These are phyloP conservation scores for Hypsizygus marmoreus DNA, from an alignment of 768 basidiomycete genomes.

Conservation along the genomic window DNA sequence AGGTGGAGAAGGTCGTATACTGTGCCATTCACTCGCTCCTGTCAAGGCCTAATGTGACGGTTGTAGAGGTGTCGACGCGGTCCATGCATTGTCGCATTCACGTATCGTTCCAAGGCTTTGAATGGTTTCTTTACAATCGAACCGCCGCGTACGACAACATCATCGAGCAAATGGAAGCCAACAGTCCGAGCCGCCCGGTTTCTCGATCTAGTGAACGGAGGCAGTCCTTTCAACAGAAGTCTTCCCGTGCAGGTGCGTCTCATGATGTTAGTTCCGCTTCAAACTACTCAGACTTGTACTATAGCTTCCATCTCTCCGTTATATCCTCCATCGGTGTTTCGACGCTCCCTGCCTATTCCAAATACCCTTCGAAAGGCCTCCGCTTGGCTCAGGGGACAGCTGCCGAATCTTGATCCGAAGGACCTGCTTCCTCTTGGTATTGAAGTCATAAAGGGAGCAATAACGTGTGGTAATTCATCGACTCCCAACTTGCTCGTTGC, in stretches of 20 bases:
- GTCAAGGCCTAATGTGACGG: slow-evolving; percentile 6
- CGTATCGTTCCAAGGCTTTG: slow-evolving; percentile 78
- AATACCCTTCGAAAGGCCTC: slow-evolving; percentile 40
- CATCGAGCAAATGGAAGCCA: slow-evolving; percentile 67
- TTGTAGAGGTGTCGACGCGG: slow-evolving; percentile 32
- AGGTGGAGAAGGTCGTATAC: slow-evolving; percentile 58
- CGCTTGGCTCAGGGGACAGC: slow-evolving; percentile 56
- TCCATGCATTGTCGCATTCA: slow-evolving; percentile 78
- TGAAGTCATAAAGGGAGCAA: slow-evolving; percentile 73
- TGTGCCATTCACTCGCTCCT: not conserved
- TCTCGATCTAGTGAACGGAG: slow-evolving; percentile 41
- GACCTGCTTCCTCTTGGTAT: slow-evolving; percentile 88
- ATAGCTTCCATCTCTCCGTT: slow-evolving; percentile 28
- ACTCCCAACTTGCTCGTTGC: slow-evolving; percentile 81
- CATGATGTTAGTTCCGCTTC: not conserved
- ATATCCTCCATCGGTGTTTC: slow-evolving; percentile 31
- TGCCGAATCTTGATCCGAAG: slow-evolving; percentile 75
- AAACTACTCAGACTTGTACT: not conserved
- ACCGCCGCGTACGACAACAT: slow-evolving; percentile 90
- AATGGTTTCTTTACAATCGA: slow-evolving; percentile 92
- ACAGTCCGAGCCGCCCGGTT: slow-evolving; percentile 32
- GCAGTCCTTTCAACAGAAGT: slow-evolving; percentile 39
- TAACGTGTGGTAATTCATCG: slow-evolving; percentile 84
- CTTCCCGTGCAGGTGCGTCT: slow-evolving; percentile 41
- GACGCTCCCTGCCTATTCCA: slow-evolving; percentile 35